Percentiles rank a stretch among this genome's conserved stretches.
Evolutionary conservation across 805 yeast species (phyloP).

Genomic region (Metschnikowia dekortorum): DNA sequence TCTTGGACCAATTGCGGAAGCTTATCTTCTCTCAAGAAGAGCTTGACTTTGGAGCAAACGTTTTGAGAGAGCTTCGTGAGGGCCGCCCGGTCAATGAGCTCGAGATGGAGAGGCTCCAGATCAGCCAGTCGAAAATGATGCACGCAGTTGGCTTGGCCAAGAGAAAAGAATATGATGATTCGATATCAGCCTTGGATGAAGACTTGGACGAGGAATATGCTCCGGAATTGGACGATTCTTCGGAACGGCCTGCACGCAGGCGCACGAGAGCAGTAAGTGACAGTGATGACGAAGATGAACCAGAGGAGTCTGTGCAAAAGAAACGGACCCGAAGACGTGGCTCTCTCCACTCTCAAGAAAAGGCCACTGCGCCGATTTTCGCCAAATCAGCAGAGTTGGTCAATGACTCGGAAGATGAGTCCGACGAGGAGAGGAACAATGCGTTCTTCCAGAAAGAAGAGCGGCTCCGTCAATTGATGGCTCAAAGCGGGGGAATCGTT

Average conservation of each 20-base stretch:
- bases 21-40: constrained; percentile 12
- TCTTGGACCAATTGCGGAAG: constrained; percentile 16
- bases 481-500: constrained; percentile 36
- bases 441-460: constrained; percentile 56
- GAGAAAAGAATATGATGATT: constrained; percentile 16
- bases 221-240: not conserved
- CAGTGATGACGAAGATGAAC: constrained; percentile 3
- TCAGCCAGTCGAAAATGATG: constrained; percentile 1
- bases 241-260: not conserved
- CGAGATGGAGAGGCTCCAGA: not conserved
- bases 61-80: constrained; percentile 9
- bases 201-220: constrained; percentile 20
- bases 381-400: constrained; percentile 49
- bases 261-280: not conserved
- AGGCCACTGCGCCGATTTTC: not conserved
- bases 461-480: constrained; percentile 38
- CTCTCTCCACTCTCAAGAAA: constrained; percentile 1
- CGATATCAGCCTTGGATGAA: constrained; percentile 8
- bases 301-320: not conserved
- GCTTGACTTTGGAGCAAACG: constrained; percentile 11
- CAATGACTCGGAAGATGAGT: constrained; percentile 59
- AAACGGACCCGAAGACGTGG: constrained; percentile 5
- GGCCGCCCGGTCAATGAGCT: constrained; percentile 11
- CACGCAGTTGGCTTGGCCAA: constrained; percentile 16
- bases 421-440: constrained; percentile 51